Evolutionary conservation across 495 filamentous ascomycete genomes (phyloP).

Genomic region (Thozetella sp.): DNA sequence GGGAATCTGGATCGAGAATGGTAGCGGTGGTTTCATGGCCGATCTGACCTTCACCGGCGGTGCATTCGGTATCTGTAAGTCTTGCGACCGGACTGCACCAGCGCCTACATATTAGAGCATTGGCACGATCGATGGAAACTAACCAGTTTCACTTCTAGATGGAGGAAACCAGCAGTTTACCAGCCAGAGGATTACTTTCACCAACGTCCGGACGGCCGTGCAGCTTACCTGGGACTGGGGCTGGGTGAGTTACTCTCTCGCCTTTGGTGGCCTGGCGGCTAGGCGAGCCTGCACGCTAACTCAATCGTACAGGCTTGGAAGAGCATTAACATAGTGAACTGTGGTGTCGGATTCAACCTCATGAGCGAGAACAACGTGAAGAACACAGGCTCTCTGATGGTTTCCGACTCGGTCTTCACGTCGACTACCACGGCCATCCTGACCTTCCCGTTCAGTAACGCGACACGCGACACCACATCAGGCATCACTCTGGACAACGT

Average conservation of each 20-base stretch:
- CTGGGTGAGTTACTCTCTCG: conserved; percentile 13
- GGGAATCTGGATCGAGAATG: conserved; percentile 72
- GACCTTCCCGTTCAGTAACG: background rate
- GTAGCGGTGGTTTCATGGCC: conserved; percentile 34
- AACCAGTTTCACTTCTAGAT: conserved; percentile 25
- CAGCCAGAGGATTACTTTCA: conserved; percentile 58
- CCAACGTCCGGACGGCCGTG: conserved; percentile 53
- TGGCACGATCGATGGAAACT: background rate
- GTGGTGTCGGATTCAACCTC: background rate
- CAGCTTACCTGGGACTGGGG: conserved; percentile 52
- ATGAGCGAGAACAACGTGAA: background rate
- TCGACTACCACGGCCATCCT: background rate
- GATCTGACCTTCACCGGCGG: conserved; percentile 70
- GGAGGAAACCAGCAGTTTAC: conserved; percentile 67
- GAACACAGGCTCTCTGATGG: background rate
- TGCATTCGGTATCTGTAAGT: conserved; percentile 43
- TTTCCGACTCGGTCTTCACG: background rate
- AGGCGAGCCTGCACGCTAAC: background rate
- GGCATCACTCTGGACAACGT: background rate
- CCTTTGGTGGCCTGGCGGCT: background rate
- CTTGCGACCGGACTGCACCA: background rate
- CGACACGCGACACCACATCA: background rate
- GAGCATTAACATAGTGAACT: background rate
- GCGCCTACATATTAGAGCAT: background rate
- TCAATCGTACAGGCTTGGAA: background rate